These are phyloP conservation scores for Cymbopogon flexuosus DNA, from an alignment of 202 grass and related monocot genomes.

Conservation along the genomic window DNA sequence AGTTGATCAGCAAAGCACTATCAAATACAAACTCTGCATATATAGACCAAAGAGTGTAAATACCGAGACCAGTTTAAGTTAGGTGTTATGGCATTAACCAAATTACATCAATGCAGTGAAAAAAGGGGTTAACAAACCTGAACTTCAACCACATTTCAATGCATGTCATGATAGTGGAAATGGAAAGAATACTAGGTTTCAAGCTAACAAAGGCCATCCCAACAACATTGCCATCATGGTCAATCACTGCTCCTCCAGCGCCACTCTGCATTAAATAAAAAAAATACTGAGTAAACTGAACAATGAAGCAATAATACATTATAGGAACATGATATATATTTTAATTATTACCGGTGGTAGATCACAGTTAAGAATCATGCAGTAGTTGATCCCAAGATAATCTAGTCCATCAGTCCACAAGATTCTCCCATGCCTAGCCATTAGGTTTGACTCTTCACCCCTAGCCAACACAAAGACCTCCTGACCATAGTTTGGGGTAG, in stretches of 20 bases:
- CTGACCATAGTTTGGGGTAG: constrained; percentile 3
- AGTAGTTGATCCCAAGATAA: neutral
- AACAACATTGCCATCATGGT: neutral
- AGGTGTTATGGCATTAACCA: neutral
- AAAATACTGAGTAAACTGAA: neutral
- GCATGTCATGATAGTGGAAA: constrained; percentile 4
- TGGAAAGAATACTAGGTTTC: neutral
- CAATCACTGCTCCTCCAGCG: neutral
- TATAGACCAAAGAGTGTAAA: neutral
- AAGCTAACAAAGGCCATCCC: neutral
- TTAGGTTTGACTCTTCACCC: neutral
- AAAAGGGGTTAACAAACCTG: neutral
- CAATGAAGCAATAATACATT: neutral
- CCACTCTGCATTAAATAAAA: neutral
- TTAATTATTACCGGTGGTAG: neutral
- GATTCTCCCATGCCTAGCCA: constrained; percentile 8
- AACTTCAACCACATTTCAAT: constrained; percentile 23
- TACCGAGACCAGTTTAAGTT: neutral
- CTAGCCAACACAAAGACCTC: constrained; percentile 21
- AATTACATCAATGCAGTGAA: neutral
- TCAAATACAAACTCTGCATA: neutral
- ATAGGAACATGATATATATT: neutral
- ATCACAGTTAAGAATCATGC: neutral
- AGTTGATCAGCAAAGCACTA: neutral
- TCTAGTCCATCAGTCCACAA: neutral